phyloP scores from a whole-genome alignment of 768 basidiomycete genomes.

The Russula emetica region DNA sequence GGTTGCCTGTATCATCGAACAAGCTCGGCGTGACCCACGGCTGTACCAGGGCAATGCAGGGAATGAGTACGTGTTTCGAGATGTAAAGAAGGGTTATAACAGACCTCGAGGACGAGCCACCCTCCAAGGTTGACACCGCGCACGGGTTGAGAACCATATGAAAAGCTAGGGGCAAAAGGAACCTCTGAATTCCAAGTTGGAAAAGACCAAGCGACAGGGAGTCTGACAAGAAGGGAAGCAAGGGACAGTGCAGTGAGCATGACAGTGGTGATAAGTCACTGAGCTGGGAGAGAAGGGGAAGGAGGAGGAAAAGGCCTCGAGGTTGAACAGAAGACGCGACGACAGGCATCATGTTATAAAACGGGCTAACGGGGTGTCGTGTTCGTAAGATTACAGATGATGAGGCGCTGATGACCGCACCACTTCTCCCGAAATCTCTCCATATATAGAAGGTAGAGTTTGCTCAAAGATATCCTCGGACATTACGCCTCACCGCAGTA shows the following conservation, averaged over 20 bases:
- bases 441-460: not conserved
- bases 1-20: slow-evolving; percentile 61
- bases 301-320: too few species aligned
- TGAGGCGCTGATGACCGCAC: not conserved
- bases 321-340: not conserved
- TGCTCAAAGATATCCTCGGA: not conserved
- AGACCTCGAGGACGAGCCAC: slow-evolving; percentile 53
- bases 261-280: slow-evolving; percentile 20
- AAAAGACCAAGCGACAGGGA: slow-evolving; percentile 31
- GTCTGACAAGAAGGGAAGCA: slow-evolving; percentile 34
- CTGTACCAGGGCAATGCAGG: slow-evolving; percentile 29
- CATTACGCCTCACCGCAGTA: not conserved
- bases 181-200: not conserved
- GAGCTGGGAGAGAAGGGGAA: slow-evolving; percentile 8
- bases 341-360: not conserved
- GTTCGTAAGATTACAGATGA: too few species aligned
- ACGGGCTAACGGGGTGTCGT: not conserved
- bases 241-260: slow-evolving; percentile 19
- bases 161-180: slow-evolving; percentile 51
- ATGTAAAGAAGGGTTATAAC: slow-evolving; percentile 22
- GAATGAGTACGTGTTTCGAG: not conserved
- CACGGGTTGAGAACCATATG: slow-evolving; percentile 69
- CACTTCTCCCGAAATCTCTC: not conserved
- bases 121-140: slow-evolving; percentile 82
- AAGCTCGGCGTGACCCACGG: slow-evolving; percentile 78